Evolutionary conservation across 371 early-diverging fungal genomes (phyloP), one percentile per base, ranked within the genome.

Genomic region (Mortierella sp.): DNA sequence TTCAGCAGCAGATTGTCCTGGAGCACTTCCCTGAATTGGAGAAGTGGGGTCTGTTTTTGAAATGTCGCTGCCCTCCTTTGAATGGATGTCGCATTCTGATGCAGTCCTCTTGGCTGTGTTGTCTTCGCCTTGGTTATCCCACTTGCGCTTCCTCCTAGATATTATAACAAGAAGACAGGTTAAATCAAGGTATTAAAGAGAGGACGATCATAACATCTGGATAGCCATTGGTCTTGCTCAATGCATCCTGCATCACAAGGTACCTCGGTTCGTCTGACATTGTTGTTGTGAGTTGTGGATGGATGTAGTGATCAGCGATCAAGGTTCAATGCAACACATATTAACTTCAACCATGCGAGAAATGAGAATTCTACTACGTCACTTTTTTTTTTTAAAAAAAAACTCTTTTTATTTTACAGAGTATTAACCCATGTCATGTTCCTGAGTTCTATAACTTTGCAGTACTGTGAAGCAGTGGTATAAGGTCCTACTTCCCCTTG

Each of bases 141-240:
- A 85, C 62, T 85, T 85, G 68, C 84, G 85, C 41, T 85, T 85
- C 28, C 84, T 77, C 55, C 85, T 85, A 70, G 15, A 65, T 50
- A 28, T 48, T 5, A 52, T 32, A 15, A 60, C 10, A 36, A 40
- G 5, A 58, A 24, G 1, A 38, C 45, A 24, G 38, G 16, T 24
- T 60, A 28, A n/a, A 48, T 47, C 24, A 66, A 6, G 11, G 38
- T 8, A 53, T 13, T 0, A 38, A 7, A 15, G 13, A 2, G 6
- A 65, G 19, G 24, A 1, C 2, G 28, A 53, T 24, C 28, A 10
- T 24, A 6, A 24, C 24, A 3, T 53, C n/a, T 50, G 50, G 6
- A 53, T 53, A 24, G 6, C 8, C 7, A 53, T 53, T 13, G 24
- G 9, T 53, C 28, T 13, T 53, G 55, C 28, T 53, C 6, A 24